Evolutionary conservation across 257 asterid species (phyloP), one percentile per base, ranked within the genome.

Genomic region (Knoxia roxburghii): DNA sequence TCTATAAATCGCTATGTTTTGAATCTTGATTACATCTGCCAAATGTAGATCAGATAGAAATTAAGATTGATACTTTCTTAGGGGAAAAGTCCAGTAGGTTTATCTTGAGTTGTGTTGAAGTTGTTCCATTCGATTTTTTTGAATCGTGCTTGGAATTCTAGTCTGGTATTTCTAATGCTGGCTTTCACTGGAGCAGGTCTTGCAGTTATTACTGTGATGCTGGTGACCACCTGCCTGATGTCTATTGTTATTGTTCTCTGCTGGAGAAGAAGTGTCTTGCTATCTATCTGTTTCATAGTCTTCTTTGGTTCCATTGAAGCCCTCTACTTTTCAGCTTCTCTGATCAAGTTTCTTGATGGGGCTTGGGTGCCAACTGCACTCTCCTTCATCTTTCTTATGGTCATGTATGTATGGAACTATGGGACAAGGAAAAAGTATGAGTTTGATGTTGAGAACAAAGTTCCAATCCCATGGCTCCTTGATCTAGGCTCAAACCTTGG

Each of bases 191-290:
- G 74, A 57, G 50, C 88, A 92, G 98, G 98, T 78, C 83, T 93
- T 61, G 98, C 97, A 1, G 97, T 93, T 61, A 93, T 93, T 72
- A 89, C 98, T 1, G 98, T 93, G 58, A 93, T 93, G 98, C 80
- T 93, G 77, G 98, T 93, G 39, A 93, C 97, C 12, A 89, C 98
- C 46, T 89, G 96, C 77, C 84, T 89, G 3, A 93, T 89, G 97
- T 87, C 95, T 39, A 87, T 93, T 0, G 97, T 93, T n/a, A 93
- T 93, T 46, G 81, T 89, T 78, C 71, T 93, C 9, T 89, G 96
- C 78, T 93, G 98, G 98, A 85, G 87, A 49, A 78, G 74, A 65
- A 85, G 75, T 8, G 75, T 82, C 64, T 41, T 83, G n/a, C 74
- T 89, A 0, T 94, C 98, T 30, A 23, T 89, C 53, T 76, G 85